Base-by-base conservation (phyloP, 1,284 basidiomycete species). In the Cutaneotrichosporon sp. region DNA sequence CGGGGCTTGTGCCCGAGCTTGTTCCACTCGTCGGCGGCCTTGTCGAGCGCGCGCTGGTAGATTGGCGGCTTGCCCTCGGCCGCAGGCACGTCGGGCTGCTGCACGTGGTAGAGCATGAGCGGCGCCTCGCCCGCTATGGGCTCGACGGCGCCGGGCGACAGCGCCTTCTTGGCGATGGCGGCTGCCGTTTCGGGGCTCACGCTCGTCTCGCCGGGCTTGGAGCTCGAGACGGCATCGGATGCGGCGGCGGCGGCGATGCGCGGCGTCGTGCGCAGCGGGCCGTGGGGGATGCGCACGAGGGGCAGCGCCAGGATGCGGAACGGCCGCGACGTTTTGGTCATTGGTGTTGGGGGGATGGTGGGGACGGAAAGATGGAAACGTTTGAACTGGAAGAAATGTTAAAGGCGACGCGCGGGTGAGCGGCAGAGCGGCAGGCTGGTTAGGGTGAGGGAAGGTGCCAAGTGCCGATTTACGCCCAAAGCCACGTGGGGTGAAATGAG, bases 261-360 rank as follows among this genome's bases (percentile, higher is more conserved):
- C 22, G 54, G 18, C 6, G 54, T 11, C 22, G 54, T 59, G 34
- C 63, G 47, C 25, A 61, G 43, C 45, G 66, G 50, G 16, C 68
- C 63, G 25, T 68, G 66, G n/a, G 73, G 73, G 16, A 75, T 59
- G 22, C 71, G 71, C 49, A 72, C 71, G 31, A 77, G 69, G 11
- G 76, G 76, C 24, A 77, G 67, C 27, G 73, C 74, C 58, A 77
- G 68, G 60, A 77, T 73, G 25, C 73, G 69, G 63, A 76, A 73
- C 36, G 70, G 72, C 38, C 69, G 55, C 46, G 43, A 50, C 24
- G 47, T 18, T 33, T 53, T 53, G 13, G 33, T 14, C 51, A 53
- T 53, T 22, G 54, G n/a, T 45, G 36, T 34, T 24, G 24, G 10
- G 49, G 24, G 47, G 24, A 25, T n/a, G 47, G 42, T 47, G 47